Evolutionary conservation across 1,284 basidiomycete species (phyloP), one percentile per base, ranked within the genome.

Genomic region (Papiliotrema fonsecae): DNA sequence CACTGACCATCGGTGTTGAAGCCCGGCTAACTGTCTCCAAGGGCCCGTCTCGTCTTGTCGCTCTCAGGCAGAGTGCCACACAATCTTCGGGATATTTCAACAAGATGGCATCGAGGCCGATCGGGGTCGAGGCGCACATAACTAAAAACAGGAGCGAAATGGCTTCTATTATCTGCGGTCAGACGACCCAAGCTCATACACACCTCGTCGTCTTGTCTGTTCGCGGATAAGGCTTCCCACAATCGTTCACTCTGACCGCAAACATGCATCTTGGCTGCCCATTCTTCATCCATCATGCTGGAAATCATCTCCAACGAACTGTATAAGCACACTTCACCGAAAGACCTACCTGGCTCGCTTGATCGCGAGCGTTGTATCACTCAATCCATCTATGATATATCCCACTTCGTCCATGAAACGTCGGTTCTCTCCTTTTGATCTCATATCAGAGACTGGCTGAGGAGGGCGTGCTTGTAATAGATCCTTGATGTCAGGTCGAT

Each of bases 381-480:
- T 36, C 2, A 74, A 49, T 1, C 65, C 65, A 10, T 70, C 67
- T 2, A 69, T 45, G 16, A 71, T 53, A 42, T 64, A 69, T 4
- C 49, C 57, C 2, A 72, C 35, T 53, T 74, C 69, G 49, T 72
- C 72, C 56, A 68, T 60, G 52, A 73, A 70, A 13, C 63, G 55
- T 18, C 70, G 48, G 41, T 72, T 72, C 51, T 69, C 72, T 4
- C 72, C 72, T 51, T 62, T 65, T 4, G 65, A 67, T 32, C 70
- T 49, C 61, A 73, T 64, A 46, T 74, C 70, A 5, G 68, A 61
- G 7, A 71, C 62, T 9, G 62, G 56, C 26, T 62, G 61, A 3
- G 67, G 67, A 6, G 64, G 62, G 34, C 57, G 50, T 4, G 66
- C 69, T 26, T 57, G 49, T 16, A 58, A 37, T 6, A 62, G 46